Evolutionary conservation across 495 filamentous ascomycete genomes (phyloP), one percentile per base, ranked within the genome.

Genomic region (Cetradonia linearis): DNA sequence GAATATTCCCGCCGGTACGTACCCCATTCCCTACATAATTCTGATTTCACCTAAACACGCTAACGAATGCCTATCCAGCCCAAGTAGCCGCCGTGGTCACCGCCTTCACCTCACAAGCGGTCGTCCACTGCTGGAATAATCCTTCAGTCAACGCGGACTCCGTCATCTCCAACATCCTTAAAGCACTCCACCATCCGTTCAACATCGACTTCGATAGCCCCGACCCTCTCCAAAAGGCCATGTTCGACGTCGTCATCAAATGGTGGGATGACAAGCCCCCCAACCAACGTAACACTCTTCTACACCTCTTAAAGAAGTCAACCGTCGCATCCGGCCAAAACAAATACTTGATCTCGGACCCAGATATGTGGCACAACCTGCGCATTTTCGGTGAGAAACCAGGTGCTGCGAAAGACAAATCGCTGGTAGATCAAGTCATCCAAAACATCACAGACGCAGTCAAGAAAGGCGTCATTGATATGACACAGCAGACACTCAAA

Each of bases 131-230:
- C 47, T 27, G 47, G 47, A 30, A 50, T 18, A 16, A 56, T 33
- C 20, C 33, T 7, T 16, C 14, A 16, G 14, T 56, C 20, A 8
- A 56, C 33, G 28, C 33, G 5, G 30, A 56, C n/a, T 7, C 9
- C 18, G 37, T 38, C 11, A 36, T 56, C 53, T 9, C 16, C 14
- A 42, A 9, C 33, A 38, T 56, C 33, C 53, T 56, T 6, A 28
- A 56, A 56, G n/a, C 31, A 16, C 30, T 56, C 20, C 53, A 56
- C 37, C 53, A 56, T 10, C 53, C 53, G 2, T 56, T 38, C 53
- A 36, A 56, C 53, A 28, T 31, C 3, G 53, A 34, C 11, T 31
- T 42, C 38, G n/a, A 42, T n/a, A 42, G 1, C 8, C 33, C 37
- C 28, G n/a, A 23, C 53, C 1, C 25, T 7, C 28, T 56, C 33